phyloP scores from a whole-genome alignment of 2,329 filamentous ascomycete genomes.

The Colletotrichum costaricense region DNA sequence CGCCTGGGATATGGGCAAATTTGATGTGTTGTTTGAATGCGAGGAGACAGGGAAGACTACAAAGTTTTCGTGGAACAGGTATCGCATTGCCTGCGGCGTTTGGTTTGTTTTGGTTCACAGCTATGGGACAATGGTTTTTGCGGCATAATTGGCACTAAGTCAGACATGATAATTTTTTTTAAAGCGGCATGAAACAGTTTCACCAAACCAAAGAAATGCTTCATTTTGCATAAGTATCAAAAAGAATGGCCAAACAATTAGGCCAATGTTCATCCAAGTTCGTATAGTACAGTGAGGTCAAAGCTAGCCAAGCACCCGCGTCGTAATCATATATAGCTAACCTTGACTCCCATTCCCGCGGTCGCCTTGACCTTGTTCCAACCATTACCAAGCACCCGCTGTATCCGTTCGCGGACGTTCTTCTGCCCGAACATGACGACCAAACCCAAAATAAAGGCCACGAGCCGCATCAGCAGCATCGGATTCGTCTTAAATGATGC shows the following conservation, averaged over 20 bases:
- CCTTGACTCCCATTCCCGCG: slow-evolving; percentile 96
- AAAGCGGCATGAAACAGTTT: not conserved
- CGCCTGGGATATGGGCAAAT: slow-evolving; percentile 60
- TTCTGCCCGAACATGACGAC: slow-evolving; percentile 80
- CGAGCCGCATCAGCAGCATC: slow-evolving; percentile 66
- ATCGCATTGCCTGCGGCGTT: slow-evolving; percentile 40
- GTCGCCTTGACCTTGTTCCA: slow-evolving; percentile 89
- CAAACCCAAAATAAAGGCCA: slow-evolving; percentile 85
- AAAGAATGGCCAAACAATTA: slow-evolving; percentile 11
- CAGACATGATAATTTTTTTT: slow-evolving; percentile 4
- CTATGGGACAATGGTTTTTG: not conserved
- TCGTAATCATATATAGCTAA: slow-evolving; percentile 84
- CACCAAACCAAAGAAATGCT: not conserved
- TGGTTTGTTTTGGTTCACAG: slow-evolving; percentile 8
- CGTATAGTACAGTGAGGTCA: slow-evolving; percentile 38
- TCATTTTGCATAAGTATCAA: not conserved
- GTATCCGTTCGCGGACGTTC: slow-evolving; percentile 79
- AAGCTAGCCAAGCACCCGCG: slow-evolving; percentile 29
- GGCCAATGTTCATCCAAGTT: slow-evolving; percentile 24
- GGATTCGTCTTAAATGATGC: slow-evolving; percentile 67
- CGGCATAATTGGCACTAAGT: not conserved
- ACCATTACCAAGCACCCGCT: slow-evolving; percentile 73
- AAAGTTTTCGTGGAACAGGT: slow-evolving; percentile 24
- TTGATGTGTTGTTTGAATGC: slow-evolving; percentile 3
- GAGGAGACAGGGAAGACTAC: slow-evolving; percentile 30